phyloP scores from a whole-genome alignment of 306 rosid species.

The Malus sylvestris region DNA sequence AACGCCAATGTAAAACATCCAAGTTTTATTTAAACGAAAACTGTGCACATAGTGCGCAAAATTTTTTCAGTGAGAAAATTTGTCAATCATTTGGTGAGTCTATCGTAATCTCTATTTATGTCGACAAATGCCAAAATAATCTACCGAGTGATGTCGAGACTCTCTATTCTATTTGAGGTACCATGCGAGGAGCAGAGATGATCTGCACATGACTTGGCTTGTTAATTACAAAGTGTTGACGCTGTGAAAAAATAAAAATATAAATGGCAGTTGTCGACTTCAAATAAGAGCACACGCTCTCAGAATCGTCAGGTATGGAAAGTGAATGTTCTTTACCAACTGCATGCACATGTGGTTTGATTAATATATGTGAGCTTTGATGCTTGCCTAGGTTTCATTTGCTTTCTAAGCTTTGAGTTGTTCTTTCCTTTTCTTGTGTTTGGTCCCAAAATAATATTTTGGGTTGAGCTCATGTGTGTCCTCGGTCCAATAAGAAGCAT shows the following conservation, averaged over 20 bases:
- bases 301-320: not conserved
- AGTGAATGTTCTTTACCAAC: not conserved
- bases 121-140: too few species aligned
- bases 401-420: conserved; percentile 28
- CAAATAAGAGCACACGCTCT: not conserved
- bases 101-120: too few species aligned
- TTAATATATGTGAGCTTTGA: not conserved
- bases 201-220: conserved; percentile 34
- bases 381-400: conserved; percentile 18
- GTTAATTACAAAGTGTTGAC: conserved; percentile 37
- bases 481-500: too few species aligned
- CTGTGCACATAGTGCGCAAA: not conserved
- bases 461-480: too few species aligned
- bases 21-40: too few species aligned
- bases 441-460: too few species aligned
- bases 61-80: not conserved
- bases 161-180: conserved; percentile 8
- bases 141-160: not conserved
- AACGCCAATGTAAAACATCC: not conserved
- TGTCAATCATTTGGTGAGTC: not conserved
- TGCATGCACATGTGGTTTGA: not conserved
- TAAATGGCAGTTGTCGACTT: conserved; percentile 25
- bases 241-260: conserved; percentile 7
- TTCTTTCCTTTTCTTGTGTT: not conserved
- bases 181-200: conserved; percentile 32